These are phyloP conservation scores for Boehmeria nivea DNA, from an alignment of 306 rosid species.

Conservation along the genomic window DNA sequence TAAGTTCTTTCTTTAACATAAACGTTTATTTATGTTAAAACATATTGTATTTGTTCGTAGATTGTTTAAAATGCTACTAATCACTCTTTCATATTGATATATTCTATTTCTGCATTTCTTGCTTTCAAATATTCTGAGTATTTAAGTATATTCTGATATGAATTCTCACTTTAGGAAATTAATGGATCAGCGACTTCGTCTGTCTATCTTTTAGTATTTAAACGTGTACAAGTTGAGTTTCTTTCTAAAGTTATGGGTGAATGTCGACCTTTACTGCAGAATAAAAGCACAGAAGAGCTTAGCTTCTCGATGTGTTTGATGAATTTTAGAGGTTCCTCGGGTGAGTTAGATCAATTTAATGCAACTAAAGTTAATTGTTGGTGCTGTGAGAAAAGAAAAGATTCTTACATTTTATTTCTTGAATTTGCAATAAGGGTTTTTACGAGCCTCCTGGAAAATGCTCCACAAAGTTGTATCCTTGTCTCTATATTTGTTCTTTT, in stretches of 20 bases:
- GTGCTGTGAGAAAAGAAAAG: not conserved
- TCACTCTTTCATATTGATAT: too few relatives aligned
- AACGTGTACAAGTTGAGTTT: too few relatives aligned
- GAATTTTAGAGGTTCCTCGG: constrained; percentile 82
- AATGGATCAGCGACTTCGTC: too few relatives aligned
- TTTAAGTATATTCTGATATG: too few relatives aligned
- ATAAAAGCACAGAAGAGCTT: constrained; percentile 91
- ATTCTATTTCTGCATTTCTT: too few relatives aligned
- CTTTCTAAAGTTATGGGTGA: constrained; percentile 22
- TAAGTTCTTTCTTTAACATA: constrained; percentile 29
- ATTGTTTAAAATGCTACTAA: too few relatives aligned
- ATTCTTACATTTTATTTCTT: constrained; percentile 5
- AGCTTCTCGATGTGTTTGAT: constrained; percentile 83
- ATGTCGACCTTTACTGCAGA: constrained; percentile 45
- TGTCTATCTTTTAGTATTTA: constrained; percentile 9
- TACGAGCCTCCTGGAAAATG: constrained; percentile 85
- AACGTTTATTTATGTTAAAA: constrained; percentile 2
- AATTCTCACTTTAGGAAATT: too few relatives aligned
- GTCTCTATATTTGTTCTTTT: constrained; percentile 31
- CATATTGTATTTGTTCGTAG: too few relatives aligned
- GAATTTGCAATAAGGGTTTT: constrained; percentile 79
- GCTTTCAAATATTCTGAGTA: too few relatives aligned
- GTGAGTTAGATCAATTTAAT: constrained; percentile 40
- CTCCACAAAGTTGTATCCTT: constrained; percentile 83
- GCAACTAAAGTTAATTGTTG: constrained; percentile 7